phyloP scores from a whole-genome alignment of 495 filamentous ascomycete species.

The Aspergillus leporis region DNA sequence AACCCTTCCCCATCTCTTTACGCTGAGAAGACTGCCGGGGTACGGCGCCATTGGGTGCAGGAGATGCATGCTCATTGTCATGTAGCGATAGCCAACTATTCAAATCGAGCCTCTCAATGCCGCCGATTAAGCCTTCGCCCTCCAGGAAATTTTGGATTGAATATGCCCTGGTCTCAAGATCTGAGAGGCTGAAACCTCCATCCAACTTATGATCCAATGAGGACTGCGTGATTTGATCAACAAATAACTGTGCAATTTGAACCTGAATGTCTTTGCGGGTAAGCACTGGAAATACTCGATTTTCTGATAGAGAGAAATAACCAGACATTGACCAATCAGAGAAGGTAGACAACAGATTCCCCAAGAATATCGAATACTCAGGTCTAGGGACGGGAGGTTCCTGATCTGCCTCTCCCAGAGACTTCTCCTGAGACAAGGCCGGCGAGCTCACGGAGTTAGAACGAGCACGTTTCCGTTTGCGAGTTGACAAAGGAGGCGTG shows the following conservation, averaged over 20 bases:
- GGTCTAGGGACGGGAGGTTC: slow-evolving; percentile 19
- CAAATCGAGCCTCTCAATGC: slow-evolving; percentile 38
- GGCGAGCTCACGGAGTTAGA: slow-evolving; percentile 38
- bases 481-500: slow-evolving; percentile 25
- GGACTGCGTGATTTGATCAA: slow-evolving; percentile 52
- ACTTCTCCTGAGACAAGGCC: slow-evolving; percentile 33
- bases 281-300: slow-evolving; percentile 34
- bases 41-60: slow-evolving; percentile 13
- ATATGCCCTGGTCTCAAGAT: slow-evolving; percentile 29
- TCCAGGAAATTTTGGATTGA: slow-evolving; percentile 31
- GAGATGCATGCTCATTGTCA: slow-evolving; percentile 25
- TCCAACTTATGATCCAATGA: slow-evolving; percentile 42
- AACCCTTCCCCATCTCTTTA: slow-evolving; percentile 29
- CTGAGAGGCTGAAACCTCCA: slow-evolving; percentile 30
- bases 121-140: slow-evolving; percentile 29
- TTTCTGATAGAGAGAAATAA: slow-evolving; percentile 42
- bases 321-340: slow-evolving; percentile 47
- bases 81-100: slow-evolving; percentile 40
- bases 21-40: slow-evolving; percentile 26
- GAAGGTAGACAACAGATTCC: slow-evolving; percentile 46
- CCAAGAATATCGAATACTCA: slow-evolving; percentile 42
- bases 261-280: slow-evolving; percentile 41
- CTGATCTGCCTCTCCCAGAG: slow-evolving; percentile 23
- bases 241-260: slow-evolving; percentile 47
- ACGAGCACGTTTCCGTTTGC: slow-evolving; percentile 44